Percentiles rank a stretch among this genome's conserved stretches.
Conservation (phyloP, 345 rosid species). For the Angophora floribunda region DNA sequence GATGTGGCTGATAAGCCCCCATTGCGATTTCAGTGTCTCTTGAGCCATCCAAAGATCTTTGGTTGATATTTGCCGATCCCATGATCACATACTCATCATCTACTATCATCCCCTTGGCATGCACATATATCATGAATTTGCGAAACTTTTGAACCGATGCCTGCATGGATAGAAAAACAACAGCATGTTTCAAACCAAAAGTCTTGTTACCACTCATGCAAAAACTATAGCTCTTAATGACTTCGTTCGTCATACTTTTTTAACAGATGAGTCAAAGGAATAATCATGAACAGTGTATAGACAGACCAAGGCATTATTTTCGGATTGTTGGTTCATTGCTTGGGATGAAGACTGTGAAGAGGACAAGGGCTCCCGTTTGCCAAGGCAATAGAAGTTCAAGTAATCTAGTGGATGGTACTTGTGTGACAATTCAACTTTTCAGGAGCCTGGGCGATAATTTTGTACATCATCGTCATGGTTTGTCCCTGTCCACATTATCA, state of each 20-base stretch:
- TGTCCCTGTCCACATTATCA: constrained; percentile 31
- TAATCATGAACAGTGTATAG: background rate
- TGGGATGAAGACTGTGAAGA: background rate
- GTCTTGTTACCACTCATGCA: background rate
- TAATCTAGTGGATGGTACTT: constrained; percentile 39
- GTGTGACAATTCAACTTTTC: constrained; percentile 25
- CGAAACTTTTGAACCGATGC: constrained; percentile 24
- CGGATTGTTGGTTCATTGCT: background rate
- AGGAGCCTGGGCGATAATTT: constrained; percentile 33
- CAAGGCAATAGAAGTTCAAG: constrained; percentile 66
- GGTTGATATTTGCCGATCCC: constrained; percentile 69
- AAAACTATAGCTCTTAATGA: background rate
- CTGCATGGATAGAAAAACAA: constrained; percentile 5
- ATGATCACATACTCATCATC: constrained; percentile 56
- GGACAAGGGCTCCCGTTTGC: constrained; percentile 36
- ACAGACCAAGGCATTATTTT: constrained; percentile 31
- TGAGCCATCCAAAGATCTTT: constrained; percentile 70
- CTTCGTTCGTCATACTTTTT: background rate
- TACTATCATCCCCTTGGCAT: constrained; percentile 68
- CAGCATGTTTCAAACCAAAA: background rate
- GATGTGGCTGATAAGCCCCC: constrained; percentile 55
- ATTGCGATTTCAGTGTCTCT: constrained; percentile 71
- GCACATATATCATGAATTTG: constrained; percentile 69
- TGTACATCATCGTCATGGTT: constrained; percentile 64
- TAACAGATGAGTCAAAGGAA: background rate